Conservation (phyloP, 352 stramenopile genomes). For the Phytophthora europaea region DNA sequence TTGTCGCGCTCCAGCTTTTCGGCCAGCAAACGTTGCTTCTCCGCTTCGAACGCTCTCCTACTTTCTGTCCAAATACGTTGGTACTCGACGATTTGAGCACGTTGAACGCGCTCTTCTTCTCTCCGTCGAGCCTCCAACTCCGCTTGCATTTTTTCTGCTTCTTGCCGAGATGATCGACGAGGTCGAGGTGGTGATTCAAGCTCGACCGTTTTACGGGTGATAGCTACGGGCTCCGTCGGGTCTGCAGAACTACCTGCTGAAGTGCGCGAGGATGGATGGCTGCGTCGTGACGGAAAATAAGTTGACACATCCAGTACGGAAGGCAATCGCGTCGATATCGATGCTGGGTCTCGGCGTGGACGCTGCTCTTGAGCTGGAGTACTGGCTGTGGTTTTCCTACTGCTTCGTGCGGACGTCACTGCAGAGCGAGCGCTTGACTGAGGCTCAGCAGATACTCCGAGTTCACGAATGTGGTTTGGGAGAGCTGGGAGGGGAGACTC, state of each 20-base stretch:
- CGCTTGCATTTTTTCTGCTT: slow-evolving; percentile 1
- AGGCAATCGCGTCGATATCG: slow-evolving; percentile 24
- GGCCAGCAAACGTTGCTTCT: slow-evolving; percentile 22
- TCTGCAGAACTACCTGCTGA: background rate
- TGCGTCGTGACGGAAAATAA: slow-evolving; percentile 28
- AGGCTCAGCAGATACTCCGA: background rate
- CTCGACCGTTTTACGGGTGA: slow-evolving; percentile 38
- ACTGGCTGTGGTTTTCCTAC: background rate
- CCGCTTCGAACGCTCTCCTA: slow-evolving; percentile 15
- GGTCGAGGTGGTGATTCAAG: slow-evolving; percentile 18
- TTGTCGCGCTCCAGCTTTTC: slow-evolving; percentile 27
- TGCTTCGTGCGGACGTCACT: background rate
- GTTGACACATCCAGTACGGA: slow-evolving; percentile 31
- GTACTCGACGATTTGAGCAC: slow-evolving; percentile 29
- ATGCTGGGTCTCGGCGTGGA: background rate
- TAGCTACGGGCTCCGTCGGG: slow-evolving; percentile 6
- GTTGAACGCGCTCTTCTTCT: slow-evolving; percentile 19
- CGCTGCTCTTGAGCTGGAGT: background rate
- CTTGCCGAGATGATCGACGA: slow-evolving; percentile 13
- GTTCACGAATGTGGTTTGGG: background rate
- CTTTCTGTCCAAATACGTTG: slow-evolving; percentile 34
- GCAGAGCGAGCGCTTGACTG: slow-evolving; percentile 1
- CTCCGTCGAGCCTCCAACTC: slow-evolving; percentile 19
- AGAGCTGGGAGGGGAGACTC: background rate
- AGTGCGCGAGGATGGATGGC: background rate